Percentiles rank a stretch among this genome's conserved stretches.
Evolutionary conservation across 2,329 filamentous ascomycete species (phyloP).

Genomic region (Tolypocladium inflatum): DNA sequence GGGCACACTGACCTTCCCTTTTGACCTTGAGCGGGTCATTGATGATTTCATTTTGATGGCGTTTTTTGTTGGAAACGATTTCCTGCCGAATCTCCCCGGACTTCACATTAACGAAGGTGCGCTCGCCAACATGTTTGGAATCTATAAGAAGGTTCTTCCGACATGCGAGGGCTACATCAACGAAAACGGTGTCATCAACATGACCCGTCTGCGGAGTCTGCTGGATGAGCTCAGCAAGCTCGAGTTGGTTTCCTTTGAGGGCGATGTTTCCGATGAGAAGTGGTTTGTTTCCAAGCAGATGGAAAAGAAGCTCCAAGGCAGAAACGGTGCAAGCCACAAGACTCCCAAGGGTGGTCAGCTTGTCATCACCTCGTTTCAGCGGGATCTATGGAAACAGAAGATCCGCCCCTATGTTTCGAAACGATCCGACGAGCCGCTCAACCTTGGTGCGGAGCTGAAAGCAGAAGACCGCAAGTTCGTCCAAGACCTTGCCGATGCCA

Average conservation of each 20-base stretch:
- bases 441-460: slow-evolving; percentile 63
- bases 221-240: slow-evolving; percentile 79
- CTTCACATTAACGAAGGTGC: slow-evolving; percentile 98
- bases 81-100: slow-evolving; percentile 90
- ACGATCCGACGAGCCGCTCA: slow-evolving; percentile 53
- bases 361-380: slow-evolving; percentile 70
- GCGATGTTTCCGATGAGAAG: slow-evolving; percentile 75
- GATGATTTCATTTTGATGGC: slow-evolving; percentile 99
- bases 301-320: slow-evolving; percentile 51
- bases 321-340: slow-evolving; percentile 46
- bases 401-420: slow-evolving; percentile 77
- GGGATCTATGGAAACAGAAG: slow-evolving; percentile 67
- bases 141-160: slow-evolving; percentile 87
- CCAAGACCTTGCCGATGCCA: slow-evolving; percentile 66
- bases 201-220: slow-evolving; percentile 67
- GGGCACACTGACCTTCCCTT: slow-evolving; percentile 63
- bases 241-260: slow-evolving; percentile 87
- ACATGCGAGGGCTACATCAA: slow-evolving; percentile 92
- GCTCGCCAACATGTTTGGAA: slow-evolving; percentile 90
- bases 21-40: slow-evolving; percentile 92
- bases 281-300: slow-evolving; percentile 87
- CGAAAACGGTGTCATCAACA: slow-evolving; percentile 84
- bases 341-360: slow-evolving; percentile 49
- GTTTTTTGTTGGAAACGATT: slow-evolving; percentile 99
- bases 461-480: slow-evolving; percentile 90